Evolutionary conservation across 768 basidiomycete genomes (phyloP), one percentile per base, ranked within the genome.

Genomic region (Kondoa malvinella): DNA sequence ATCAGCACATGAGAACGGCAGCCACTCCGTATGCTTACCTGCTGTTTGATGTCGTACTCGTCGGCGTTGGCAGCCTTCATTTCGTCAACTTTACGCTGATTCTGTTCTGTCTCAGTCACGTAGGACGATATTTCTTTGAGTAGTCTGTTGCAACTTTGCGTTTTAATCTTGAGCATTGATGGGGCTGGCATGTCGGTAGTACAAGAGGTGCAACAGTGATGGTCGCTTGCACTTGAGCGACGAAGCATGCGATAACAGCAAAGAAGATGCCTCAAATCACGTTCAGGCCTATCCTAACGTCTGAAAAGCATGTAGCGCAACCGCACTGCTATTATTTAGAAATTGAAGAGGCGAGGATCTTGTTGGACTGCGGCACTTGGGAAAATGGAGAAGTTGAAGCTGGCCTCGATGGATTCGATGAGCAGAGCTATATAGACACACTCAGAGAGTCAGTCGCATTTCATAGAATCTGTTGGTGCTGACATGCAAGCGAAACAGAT

Each of bases 281-380:
- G 3, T 32, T 63, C 61, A 27, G 61, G 61, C 61, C 81, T 4
- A 87, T 89, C 1, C 79, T 90, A 57, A 83, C 86, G 4, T 68
- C 32, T 3, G 29, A 4, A 14, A 32, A 57, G 8, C 25, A 27
- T 12, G 25, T 32, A 21, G 64, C 32, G 26, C 69, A 34, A 33
- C 61, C 70, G 34, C 66, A 78, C 62, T 77, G 75, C 66, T 94
- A 95, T 76, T 80, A 97, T 33, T 83, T 99, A 26, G 88, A 96
- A 74, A 83, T 97, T 66, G 95, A 97, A 80, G 91, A 92, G 77
- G 86, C 95, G 26, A 82, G 84, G 68, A 89, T 99, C 72, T 83
- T 99, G 25, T 82, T 99, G 67, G 95, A 99, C 79, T 90, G 94
- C 76, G 95, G 95, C 15, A 88, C 90, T 3, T 88, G 87, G 16